Percentiles rank a stretch among this genome's conserved stretches.
Conservation (phyloP, 208 protist species). For the Trypanosoma cruzi region DNA sequence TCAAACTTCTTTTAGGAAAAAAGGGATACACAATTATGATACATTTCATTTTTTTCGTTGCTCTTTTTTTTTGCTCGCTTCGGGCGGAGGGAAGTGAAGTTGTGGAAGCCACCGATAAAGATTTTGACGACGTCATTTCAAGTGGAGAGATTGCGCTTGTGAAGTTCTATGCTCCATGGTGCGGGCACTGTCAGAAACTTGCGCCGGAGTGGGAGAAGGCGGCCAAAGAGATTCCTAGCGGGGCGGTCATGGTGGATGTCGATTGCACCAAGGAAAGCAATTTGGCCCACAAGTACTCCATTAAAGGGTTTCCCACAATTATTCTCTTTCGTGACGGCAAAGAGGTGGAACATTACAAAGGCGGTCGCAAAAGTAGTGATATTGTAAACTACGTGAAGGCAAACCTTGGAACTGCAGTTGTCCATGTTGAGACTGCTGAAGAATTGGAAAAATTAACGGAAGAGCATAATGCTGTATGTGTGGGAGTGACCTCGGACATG, state of each 20-base stretch:
- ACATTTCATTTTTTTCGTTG: conserved; percentile 27
- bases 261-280: conserved; percentile 83
- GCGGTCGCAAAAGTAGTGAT: conserved; percentile 50
- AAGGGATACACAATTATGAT: conserved; percentile 14
- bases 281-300: conserved; percentile 49
- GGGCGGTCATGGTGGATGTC: conserved; percentile 71
- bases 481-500: conserved; percentile 52
- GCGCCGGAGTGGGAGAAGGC: conserved; percentile 88
- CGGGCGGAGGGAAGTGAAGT: conserved; percentile 41
- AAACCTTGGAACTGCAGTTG: conserved; percentile 52
- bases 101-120: conserved; percentile 44
- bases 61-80: conserved; percentile 20
- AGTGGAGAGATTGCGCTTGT: conserved; percentile 66
- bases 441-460: conserved; percentile 71
- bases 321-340: conserved; percentile 82
- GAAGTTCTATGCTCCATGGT: conserved; percentile 96
- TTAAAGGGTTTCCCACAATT: conserved; percentile 87
- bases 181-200: conserved; percentile 95
- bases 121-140: conserved; percentile 68
- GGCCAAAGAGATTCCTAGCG: conserved; percentile 45
- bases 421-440: conserved; percentile 32
- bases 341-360: conserved; percentile 59
- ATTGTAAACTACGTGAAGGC: conserved; percentile 70
- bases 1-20: neutral
- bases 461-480: conserved; percentile 35